These are phyloP conservation scores for Fusarium sacchari DNA, from an alignment of 2,329 filamentous ascomycete species.

Conservation along the genomic window DNA sequence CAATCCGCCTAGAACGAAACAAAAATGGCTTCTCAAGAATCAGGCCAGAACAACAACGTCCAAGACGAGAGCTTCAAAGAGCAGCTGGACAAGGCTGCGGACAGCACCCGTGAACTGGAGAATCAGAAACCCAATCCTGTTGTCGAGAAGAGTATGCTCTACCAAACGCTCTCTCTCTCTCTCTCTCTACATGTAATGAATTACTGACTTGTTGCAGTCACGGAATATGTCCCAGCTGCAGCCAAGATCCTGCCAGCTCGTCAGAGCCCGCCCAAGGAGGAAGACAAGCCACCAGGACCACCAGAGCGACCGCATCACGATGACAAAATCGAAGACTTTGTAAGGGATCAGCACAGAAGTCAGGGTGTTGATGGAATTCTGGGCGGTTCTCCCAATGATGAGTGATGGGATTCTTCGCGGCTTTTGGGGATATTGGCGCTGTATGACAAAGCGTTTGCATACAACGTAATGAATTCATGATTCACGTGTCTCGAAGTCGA, in stretches of 20 bases:
- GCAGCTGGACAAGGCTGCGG: constrained; percentile 56
- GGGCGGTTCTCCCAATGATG: constrained; percentile 24
- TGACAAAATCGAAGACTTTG: constrained; percentile 61
- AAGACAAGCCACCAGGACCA: constrained; percentile 45
- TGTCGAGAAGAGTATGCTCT: constrained; percentile 55
- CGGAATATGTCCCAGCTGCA: constrained; percentile 56
- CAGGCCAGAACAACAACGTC: constrained; percentile 6
- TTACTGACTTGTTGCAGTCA: constrained; percentile 46
- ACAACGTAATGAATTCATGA: constrained; percentile 14
- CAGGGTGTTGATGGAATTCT: constrained; percentile 47
- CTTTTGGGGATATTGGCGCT: neutral
- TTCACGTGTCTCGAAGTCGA: neutral
- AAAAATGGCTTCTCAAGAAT: constrained; percentile 30
- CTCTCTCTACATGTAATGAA: neutral
- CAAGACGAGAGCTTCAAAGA: constrained; percentile 53
- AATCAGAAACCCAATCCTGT: constrained; percentile 49
- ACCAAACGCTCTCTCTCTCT: neutral
- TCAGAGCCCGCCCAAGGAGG: constrained; percentile 40
- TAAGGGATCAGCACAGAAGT: constrained; percentile 63
- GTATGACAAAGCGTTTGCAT: constrained; percentile 3
- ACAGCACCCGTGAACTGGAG: constrained; percentile 45
- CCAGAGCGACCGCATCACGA: constrained; percentile 59
- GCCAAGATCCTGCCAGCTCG: constrained; percentile 54
- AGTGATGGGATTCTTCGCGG: neutral
- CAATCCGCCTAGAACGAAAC: neutral